Conservation (phyloP, 768 basidiomycete genomes). For the Coprinopsis marcescibilis region DNA sequence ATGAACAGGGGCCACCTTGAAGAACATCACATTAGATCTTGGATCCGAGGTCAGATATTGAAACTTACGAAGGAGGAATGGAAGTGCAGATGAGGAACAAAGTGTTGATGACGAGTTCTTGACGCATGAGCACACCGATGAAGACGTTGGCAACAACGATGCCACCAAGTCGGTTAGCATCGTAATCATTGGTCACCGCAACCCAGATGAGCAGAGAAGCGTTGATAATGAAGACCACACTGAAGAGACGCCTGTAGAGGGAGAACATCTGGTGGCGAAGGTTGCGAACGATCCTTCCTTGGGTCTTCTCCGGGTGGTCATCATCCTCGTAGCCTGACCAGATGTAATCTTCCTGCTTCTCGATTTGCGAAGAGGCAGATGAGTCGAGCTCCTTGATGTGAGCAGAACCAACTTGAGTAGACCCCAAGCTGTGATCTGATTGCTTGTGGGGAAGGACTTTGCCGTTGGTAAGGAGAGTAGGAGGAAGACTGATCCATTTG, state of each 20-base stretch:
- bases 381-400: slow-evolving; percentile 12
- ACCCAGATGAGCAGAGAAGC: slow-evolving; percentile 44
- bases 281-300: slow-evolving; percentile 44
- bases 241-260: slow-evolving; percentile 55
- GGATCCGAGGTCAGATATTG: background rate
- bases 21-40: slow-evolving; percentile 4
- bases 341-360: slow-evolving; percentile 30
- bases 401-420: slow-evolving; percentile 19
- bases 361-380: slow-evolving; percentile 19
- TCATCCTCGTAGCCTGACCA: slow-evolving; percentile 54
- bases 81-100: slow-evolving; percentile 50
- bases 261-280: slow-evolving; percentile 50
- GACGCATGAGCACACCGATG: slow-evolving; percentile 41
- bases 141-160: slow-evolving; percentile 45
- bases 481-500: slow-evolving; percentile 10
- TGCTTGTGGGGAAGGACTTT: slow-evolving; percentile 5
- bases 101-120: slow-evolving; percentile 54
- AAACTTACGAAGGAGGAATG: slow-evolving; percentile 44
- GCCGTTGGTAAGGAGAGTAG: slow-evolving; percentile 10
- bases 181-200: slow-evolving; percentile 25
- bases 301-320: slow-evolving; percentile 42
- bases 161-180: slow-evolving; percentile 31
- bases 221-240: slow-evolving; percentile 52
- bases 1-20: slow-evolving; percentile 50
- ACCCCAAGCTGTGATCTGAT: slow-evolving; percentile 9